Percentiles rank a stretch among this genome's conserved stretches.
Conservation (phyloP, 345 rosid genomes). For the Conringia planisiliqua region DNA sequence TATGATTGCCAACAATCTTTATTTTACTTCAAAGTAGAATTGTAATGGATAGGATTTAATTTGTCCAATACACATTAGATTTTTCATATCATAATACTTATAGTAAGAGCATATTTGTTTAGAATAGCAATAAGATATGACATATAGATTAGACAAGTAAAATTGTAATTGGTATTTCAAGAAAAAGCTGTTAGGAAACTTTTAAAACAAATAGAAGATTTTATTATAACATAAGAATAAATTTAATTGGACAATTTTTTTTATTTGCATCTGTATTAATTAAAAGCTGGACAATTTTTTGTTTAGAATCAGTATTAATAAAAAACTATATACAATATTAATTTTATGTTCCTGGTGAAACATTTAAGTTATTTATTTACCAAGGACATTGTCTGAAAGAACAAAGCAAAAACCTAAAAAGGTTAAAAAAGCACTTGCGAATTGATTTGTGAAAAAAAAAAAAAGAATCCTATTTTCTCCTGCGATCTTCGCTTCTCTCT, state of each 20-base stretch:
- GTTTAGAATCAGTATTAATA: no score
- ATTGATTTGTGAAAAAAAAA: not conserved
- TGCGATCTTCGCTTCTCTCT: conserved; percentile 31
- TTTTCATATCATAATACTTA: no score
- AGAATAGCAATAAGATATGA: not conserved
- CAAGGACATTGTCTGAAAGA: conserved; percentile 10
- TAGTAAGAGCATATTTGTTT: not conserved
- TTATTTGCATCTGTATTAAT: no score
- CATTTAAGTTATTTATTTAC: not conserved
- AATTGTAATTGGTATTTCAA: not conserved
- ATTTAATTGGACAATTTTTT: not conserved
- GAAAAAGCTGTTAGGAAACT: not conserved
- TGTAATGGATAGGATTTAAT: not conserved
- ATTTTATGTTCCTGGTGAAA: not conserved
- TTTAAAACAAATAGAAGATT: not conserved
- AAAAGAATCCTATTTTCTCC: not conserved
- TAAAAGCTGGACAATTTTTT: no score
- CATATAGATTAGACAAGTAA: not conserved
- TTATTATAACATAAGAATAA: not conserved
- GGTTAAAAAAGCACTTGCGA: not conserved
- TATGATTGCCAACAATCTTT: no score
- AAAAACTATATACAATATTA: not conserved
- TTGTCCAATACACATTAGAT: not conserved
- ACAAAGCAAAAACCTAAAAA: not conserved
- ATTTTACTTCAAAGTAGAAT: not conserved